phyloP scores from a whole-genome alignment of 1,284 basidiomycete genomes.

The Ganoderma sp. region DNA sequence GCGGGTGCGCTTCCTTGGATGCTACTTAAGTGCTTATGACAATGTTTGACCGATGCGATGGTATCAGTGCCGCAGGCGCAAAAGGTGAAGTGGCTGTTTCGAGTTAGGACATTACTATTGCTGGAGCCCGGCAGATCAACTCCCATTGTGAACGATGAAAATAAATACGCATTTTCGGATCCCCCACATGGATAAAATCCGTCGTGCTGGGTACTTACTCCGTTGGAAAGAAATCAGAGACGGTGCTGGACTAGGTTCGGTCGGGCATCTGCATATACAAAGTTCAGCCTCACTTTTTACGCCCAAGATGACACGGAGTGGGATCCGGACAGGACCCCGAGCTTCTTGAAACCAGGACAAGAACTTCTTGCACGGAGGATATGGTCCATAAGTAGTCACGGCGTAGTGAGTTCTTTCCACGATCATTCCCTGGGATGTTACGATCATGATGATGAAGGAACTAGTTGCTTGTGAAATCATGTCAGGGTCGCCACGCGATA shows the following conservation, averaged over 20 bases:
- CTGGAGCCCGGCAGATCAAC: background rate
- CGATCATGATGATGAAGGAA: too few species aligned
- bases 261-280: background rate
- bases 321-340: too few species aligned
- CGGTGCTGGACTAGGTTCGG: background rate
- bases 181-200: background rate
- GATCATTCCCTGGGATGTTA: background rate
- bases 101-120: background rate
- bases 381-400: background rate
- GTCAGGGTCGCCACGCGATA: background rate
- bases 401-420: background rate
- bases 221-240: background rate
- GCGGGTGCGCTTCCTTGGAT: background rate
- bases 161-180: background rate
- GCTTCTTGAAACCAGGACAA: too few species aligned
- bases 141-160: background rate
- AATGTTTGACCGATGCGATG: background rate
- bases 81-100: background rate
- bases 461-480: background rate
- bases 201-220: background rate
- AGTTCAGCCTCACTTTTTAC: background rate
- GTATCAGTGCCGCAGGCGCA: background rate
- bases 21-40: background rate
- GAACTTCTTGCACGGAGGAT: too few species aligned
- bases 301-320: too few species aligned